Base-by-base conservation (phyloP, 345 rosid genomes). In the Rhizophora mangle region DNA sequence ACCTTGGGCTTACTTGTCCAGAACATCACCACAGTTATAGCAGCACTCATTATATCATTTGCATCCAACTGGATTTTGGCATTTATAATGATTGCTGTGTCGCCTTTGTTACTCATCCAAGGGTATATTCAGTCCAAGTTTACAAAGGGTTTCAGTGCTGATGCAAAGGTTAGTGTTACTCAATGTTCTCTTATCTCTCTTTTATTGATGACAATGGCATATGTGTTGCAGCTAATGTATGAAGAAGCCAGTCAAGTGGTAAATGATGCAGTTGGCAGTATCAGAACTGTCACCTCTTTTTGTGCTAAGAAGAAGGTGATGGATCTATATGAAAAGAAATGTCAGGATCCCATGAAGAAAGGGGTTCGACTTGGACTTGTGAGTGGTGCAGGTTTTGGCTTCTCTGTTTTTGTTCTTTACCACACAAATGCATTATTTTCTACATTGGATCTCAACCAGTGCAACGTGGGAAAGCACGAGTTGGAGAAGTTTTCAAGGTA, bases 181-280 rank as follows among this genome's bases (percentile, higher is more conserved):
- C 30, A 24, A 37, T 63, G 3, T 1, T 6, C 31, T 63, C 34
- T 26, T 43, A 43, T 43, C 49, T 43, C 15, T 43, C 1, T 18
- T 18, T 43, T 43, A 43, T 43, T 43, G 49, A 43, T 61, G 27
- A 64, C 27, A 20, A 5, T 55, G 10, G 26, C 37, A n/a, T 31
- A 32, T 24, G 15, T 26, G 9, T 68, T 70, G 71, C 71, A 85
- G 89, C 22, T 72, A 60, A 88, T 82, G 88, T 88, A 88, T 9
- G 93, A 88, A 75, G 87, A 88, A 76, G 93, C 90, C 52, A 88
- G 90, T 74, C 88, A 88, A 68, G 88, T 88, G 37, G 92, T 87
- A 7, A 88, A 77, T 34, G 92, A 85, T 72, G 92, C 88, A 0
- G 88, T 88, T 9, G 87, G 90, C 3, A 72, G 87, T 65, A 88